Conservation (phyloP, 2,329 filamentous ascomycete species). For the Fusarium drepaniforme region DNA sequence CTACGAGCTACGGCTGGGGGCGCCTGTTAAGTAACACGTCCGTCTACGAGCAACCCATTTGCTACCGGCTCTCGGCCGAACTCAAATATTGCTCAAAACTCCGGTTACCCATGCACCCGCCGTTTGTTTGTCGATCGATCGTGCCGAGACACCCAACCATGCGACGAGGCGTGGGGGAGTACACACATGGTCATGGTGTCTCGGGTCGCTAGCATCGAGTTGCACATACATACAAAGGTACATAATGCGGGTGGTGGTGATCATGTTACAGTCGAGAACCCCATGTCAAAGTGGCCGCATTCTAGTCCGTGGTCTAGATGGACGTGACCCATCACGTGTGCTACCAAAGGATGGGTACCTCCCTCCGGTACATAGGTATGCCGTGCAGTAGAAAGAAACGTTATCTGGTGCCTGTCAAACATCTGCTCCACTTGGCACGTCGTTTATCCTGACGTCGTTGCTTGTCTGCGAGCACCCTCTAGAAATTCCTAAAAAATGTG, state of each 20-base stretch:
- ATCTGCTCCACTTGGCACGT: background rate
- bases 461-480: background rate
- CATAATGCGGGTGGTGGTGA: background rate
- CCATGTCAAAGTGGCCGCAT: background rate
- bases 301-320: background rate
- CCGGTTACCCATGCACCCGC: background rate
- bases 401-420: background rate
- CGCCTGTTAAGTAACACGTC: background rate
- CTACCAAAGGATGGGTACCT: background rate
- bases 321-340: background rate
- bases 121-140: background rate
- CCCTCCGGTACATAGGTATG: background rate
- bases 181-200: background rate
- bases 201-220: background rate
- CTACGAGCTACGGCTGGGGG: background rate
- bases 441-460: background rate
- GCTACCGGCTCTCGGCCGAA: background rate
- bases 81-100: constrained; percentile 1
- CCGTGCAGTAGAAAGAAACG: background rate
- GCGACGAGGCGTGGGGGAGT: background rate
- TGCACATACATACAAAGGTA: background rate
- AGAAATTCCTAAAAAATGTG: background rate
- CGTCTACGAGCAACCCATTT: background rate
- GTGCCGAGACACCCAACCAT: background rate
- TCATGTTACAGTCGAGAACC: constrained; percentile 1